phyloP scores from a whole-genome alignment of 1,284 basidiomycete genomes.

The Ceratobasidium sp. region DNA sequence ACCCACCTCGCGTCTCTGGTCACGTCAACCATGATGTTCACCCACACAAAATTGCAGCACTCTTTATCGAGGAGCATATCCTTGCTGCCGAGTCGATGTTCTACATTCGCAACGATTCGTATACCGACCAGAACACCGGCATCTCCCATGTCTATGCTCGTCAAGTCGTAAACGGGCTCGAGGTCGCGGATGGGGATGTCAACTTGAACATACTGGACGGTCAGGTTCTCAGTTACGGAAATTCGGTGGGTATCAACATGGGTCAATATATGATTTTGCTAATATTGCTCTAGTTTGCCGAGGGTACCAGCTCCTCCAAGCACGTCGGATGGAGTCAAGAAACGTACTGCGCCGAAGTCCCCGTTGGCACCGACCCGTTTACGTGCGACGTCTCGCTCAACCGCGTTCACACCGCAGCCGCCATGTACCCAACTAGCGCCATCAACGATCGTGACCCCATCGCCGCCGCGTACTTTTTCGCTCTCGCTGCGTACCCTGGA shows the following conservation, averaged over 20 bases:
- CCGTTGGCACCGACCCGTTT: conserved; percentile 60
- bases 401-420: not conserved
- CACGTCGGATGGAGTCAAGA: conserved; percentile 10
- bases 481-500: conserved; percentile 77
- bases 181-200: conserved; percentile 89
- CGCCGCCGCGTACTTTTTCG: conserved; percentile 77
- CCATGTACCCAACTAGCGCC: conserved; percentile 48
- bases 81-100: conserved; percentile 59
- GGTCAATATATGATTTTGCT: conserved; percentile 58
- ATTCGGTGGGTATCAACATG: conserved; percentile 46
- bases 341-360: conserved; percentile 22
- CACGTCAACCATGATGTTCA: not conserved
- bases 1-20: conserved; percentile 48
- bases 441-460: conserved; percentile 59
- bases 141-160: conserved; percentile 87
- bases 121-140: conserved; percentile 83
- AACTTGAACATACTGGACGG: conserved; percentile 77
- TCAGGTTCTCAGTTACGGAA: conserved; percentile 34
- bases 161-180: conserved; percentile 83
- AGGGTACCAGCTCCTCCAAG: not conserved
- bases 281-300: conserved; percentile 52
- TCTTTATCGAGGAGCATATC: conserved; percentile 67
- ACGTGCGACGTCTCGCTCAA: conserved; percentile 62
- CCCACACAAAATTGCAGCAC: conserved; percentile 60
- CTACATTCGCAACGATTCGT: conserved; percentile 80